Conservation (phyloP, 2,329 filamentous ascomycete genomes). For the Grosmannia penicillata region DNA sequence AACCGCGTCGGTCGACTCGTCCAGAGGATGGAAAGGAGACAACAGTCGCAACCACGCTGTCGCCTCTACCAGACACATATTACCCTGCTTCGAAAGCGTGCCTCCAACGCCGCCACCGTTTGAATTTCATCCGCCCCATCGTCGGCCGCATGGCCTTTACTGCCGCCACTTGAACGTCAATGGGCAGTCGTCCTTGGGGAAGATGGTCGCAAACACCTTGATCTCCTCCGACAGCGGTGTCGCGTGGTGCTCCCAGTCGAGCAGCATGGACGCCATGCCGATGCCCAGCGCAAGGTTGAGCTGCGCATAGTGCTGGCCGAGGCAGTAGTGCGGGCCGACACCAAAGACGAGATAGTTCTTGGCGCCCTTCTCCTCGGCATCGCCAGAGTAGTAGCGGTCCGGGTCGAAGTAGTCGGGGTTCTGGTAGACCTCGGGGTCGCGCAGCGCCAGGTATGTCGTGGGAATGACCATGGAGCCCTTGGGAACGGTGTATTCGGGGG, state of each 20-base stretch:
- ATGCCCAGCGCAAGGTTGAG: constrained; percentile 80
- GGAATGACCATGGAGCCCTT: constrained; percentile 95
- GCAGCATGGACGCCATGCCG: constrained; percentile 72
- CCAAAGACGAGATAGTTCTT: constrained; percentile 98
- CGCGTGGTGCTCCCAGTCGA: constrained; percentile 82
- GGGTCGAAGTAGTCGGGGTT: constrained; percentile 82
- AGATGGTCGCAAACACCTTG: constrained; percentile 96
- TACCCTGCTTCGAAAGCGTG: too few species aligned
- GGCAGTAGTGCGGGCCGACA: constrained; percentile 88
- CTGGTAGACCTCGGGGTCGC: constrained; percentile 83
- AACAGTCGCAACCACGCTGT: too few species aligned
- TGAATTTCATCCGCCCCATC: not conserved
- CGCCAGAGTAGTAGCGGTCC: constrained; percentile 79
- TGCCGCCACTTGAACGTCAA: constrained; percentile 49
- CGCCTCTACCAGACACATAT: too few species aligned
- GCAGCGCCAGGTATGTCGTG: constrained; percentile 76
- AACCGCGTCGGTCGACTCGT: too few species aligned
- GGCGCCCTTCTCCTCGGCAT: constrained; percentile 67
- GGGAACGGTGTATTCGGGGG: constrained; percentile 73
- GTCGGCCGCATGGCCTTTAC: not conserved
- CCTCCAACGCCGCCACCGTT: not conserved
- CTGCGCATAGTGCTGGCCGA: constrained; percentile 84
- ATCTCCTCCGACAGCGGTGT: constrained; percentile 83
- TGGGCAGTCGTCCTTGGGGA: constrained; percentile 84
- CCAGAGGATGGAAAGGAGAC: too few species aligned